Base-by-base conservation (phyloP, 2,329 filamentous ascomycete genomes). In the Colletotrichum magnum region DNA sequence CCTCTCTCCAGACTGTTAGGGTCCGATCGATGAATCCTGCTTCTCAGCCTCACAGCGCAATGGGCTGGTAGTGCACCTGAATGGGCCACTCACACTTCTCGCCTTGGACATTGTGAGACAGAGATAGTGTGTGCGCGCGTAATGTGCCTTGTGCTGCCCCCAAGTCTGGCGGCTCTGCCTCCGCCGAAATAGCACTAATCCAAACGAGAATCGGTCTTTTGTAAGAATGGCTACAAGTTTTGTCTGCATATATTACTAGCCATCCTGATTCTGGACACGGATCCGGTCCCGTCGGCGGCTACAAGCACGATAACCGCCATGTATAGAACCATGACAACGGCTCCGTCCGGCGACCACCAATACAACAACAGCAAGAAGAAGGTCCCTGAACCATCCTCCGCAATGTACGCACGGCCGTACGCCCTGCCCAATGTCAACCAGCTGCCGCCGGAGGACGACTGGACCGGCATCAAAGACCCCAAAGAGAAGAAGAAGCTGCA, bases 401-500 rank as follows among this genome's bases (percentile, higher is more conserved):
- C 52, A 3, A 57, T 43, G 36, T 4, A 57, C 15, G 2, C 32
- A 2, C 41, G 53, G 18, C 53, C 53, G 15, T 57, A 59, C 57
- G 28, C 57, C 16, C 24, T 59, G 51, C 58, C 58, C 10, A 60
- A 59, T 6, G 69, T 70, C 3, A 68, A 36, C 10, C 68, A 73
- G 16, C 65, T 74, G 5, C 63, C 66, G 10, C 64, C 71, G n/a
- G 75, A 76, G 53, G 75, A 77, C 52, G 75, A 77, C 70, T 77
- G 75, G 75, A 77, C 75, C 2, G 71, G 72, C 4, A 74, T 76
- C 52, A 73, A 75, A 36, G 74, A 77, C 32, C 75, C 74, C 58
- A 75, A 74, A 60, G 73, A 76, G 67, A 78, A 78, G 73, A 78
- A 78, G 72, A 73, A 75, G 43, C 77, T 78, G 5, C 77, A 78